phyloP scores from a whole-genome alignment of 139 green algal genomes.

The Pleodorina starrii region DNA sequence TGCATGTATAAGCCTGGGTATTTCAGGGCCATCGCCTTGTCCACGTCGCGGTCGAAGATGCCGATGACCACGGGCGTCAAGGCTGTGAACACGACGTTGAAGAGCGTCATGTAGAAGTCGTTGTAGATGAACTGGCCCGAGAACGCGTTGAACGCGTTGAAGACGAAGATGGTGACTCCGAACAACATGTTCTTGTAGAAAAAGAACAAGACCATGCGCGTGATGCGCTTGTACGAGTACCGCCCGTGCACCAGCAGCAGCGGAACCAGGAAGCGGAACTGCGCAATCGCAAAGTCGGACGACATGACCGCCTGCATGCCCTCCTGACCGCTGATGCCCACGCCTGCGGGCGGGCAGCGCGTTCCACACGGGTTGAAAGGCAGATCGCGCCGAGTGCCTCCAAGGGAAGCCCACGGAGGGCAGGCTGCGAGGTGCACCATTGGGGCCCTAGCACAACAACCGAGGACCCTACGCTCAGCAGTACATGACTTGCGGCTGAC shows the following conservation, averaged over 20 bases:
- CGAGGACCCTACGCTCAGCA: no score
- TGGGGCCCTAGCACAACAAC: no score
- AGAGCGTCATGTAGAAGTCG: slow-evolving; percentile 85
- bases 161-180: slow-evolving; percentile 84
- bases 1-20: slow-evolving; percentile 74
- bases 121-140: slow-evolving; percentile 84
- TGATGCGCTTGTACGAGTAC: slow-evolving; percentile 90
- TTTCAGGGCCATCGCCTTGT: slow-evolving; percentile 60
- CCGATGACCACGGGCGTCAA: slow-evolving; percentile 75
- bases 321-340: slow-evolving; percentile 98
- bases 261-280: slow-evolving; percentile 93
- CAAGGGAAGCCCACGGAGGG: no score
- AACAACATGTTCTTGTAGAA: slow-evolving; percentile 92
- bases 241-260: slow-evolving; percentile 91
- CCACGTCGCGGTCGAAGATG: slow-evolving; percentile 80
- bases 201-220: slow-evolving; percentile 84
- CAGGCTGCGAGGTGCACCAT: no score
- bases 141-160: slow-evolving; percentile 81
- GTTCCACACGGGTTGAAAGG: no score
- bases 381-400: no score
- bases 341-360: slow-evolving; percentile 60
- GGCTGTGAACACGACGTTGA: slow-evolving; percentile 84
- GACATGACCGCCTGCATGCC: slow-evolving; percentile 96
- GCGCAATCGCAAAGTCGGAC: slow-evolving; percentile 95
- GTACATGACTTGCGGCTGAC: no score